These are phyloP conservation scores for Leishmania mexicana DNA, from an alignment of 208 protist species.

Conservation along the genomic window DNA sequence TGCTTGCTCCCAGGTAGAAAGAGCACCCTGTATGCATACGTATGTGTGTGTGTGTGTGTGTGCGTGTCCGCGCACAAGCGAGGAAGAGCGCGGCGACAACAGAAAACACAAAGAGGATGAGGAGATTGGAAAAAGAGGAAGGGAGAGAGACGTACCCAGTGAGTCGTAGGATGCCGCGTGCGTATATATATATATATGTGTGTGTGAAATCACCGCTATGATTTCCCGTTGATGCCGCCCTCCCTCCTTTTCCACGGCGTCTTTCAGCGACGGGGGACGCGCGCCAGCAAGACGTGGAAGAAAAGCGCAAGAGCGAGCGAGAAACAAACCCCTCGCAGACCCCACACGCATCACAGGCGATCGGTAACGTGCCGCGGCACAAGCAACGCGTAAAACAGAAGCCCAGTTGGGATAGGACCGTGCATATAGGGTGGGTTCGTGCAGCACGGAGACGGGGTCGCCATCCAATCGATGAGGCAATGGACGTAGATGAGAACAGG, in stretches of 20 bases:
- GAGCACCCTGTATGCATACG: neutral
- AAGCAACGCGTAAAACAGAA: neutral
- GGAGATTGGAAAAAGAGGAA: neutral
- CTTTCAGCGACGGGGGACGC: neutral
- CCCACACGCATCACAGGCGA: neutral
- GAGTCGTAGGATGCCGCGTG: neutral
- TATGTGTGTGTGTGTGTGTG: neutral
- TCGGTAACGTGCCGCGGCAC: neutral
- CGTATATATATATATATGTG: neutral
- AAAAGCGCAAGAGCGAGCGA: neutral
- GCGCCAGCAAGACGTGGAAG: neutral
- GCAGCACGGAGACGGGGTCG: neutral
- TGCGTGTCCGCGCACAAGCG: too few species aligned
- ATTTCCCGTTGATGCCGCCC: neutral
- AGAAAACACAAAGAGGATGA: neutral
- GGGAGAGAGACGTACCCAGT: neutral
- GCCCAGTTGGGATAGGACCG: neutral
- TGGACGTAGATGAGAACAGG: neutral
- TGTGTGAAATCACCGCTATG: neutral
- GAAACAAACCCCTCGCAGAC: neutral
- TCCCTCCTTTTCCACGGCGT: neutral
- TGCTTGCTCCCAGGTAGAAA: neutral
- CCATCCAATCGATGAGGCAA: neutral
- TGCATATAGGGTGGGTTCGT: neutral
- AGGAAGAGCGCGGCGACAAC: neutral